Evolutionary conservation across 2,329 filamentous ascomycete species (phyloP).

Genomic region (Colletotrichum tamarilloi): DNA sequence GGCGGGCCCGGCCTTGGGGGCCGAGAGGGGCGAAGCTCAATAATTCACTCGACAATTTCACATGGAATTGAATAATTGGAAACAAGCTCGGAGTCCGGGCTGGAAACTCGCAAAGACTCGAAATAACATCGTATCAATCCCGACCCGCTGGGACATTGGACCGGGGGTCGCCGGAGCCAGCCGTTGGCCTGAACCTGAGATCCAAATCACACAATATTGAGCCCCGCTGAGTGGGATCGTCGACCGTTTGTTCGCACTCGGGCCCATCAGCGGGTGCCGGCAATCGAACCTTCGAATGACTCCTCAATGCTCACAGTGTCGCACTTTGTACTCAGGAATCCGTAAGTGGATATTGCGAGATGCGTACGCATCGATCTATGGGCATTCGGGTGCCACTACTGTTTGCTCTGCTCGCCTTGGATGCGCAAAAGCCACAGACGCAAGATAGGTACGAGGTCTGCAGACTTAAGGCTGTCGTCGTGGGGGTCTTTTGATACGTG

Average conservation of each 20-base stretch:
- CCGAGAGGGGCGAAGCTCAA: not conserved
- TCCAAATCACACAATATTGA: not conserved
- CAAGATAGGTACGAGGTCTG: not conserved
- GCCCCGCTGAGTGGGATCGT: conserved; percentile 3
- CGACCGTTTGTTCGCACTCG: conserved; percentile 4
- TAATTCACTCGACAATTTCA: not conserved
- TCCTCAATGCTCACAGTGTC: too few species aligned
- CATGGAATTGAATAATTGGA: not conserved
- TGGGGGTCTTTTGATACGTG: conserved; percentile 14
- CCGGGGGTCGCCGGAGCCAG: not conserved
- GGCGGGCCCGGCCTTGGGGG: not conserved
- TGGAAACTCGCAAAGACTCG: not conserved
- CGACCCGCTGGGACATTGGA: not conserved
- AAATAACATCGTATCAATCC: conserved; percentile 24
- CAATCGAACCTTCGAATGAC: not conserved
- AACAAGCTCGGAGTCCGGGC: not conserved
- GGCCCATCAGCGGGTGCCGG: conserved; percentile 18
- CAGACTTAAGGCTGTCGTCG: not conserved
- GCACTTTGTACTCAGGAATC: too few species aligned
- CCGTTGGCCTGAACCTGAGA: conserved; percentile 14
- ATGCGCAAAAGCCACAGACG: not conserved
- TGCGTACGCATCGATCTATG: not conserved
- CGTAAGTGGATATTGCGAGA: not conserved
- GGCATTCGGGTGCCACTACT: not conserved
- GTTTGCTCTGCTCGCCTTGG: not conserved